Evolutionary conservation across 768 basidiomycete genomes (phyloP).

Genomic region (Candolleomyces efflorescens): DNA sequence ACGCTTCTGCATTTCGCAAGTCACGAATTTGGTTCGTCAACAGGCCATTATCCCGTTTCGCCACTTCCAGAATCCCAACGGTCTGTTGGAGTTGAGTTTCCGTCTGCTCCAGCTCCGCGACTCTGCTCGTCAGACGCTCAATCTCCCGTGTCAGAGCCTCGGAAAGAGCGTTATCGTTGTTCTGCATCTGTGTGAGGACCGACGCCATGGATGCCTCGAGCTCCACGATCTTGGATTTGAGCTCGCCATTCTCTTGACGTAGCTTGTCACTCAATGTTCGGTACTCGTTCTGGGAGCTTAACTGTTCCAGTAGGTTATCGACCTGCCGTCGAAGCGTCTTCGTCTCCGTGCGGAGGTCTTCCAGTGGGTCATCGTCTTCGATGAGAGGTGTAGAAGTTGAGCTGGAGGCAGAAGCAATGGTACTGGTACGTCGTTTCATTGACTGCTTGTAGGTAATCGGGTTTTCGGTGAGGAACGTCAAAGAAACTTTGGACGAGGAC

Average conservation of each 20-base stretch:
- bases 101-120: slow-evolving; percentile 25
- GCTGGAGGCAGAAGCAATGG: neutral
- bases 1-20: slow-evolving; percentile 16
- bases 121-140: slow-evolving; percentile 18
- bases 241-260: slow-evolving; percentile 19
- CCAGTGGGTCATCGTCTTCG: slow-evolving; percentile 17
- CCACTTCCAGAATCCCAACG: slow-evolving; percentile 21
- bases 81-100: slow-evolving; percentile 26
- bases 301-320: slow-evolving; percentile 22
- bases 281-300: slow-evolving; percentile 21
- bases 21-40: slow-evolving; percentile 18
- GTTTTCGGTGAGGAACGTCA: neutral
- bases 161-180: slow-evolving; percentile 15
- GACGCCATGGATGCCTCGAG: slow-evolving; percentile 27
- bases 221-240: slow-evolving; percentile 23
- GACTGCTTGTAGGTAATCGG: neutral
- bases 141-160: slow-evolving; percentile 27
- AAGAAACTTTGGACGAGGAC: neutral
- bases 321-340: slow-evolving; percentile 23
- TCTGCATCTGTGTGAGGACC: slow-evolving; percentile 20
- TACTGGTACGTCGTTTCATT: neutral
- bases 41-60: slow-evolving; percentile 20
- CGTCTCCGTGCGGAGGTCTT: slow-evolving; percentile 24
- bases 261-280: slow-evolving; percentile 21
- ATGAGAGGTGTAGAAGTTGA: neutral